Evolutionary conservation across 805 yeast genomes (phyloP).

Genomic region (Saturnispora sanitii): DNA sequence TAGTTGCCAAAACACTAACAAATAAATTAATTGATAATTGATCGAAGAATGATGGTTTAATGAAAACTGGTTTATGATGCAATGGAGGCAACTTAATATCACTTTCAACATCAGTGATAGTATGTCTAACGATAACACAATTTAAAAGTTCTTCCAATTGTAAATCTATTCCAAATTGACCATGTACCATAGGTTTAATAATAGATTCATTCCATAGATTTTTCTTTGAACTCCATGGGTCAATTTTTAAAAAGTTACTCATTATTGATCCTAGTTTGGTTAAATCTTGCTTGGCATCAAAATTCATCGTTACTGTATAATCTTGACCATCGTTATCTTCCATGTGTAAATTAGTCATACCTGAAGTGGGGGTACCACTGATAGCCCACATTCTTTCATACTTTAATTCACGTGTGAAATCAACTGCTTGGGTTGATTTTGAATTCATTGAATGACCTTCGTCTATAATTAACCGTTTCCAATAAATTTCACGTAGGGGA

Average conservation of each 20-base stretch:
- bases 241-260: slow-evolving; percentile 43
- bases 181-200: slow-evolving; percentile 37
- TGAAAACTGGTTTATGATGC: slow-evolving; percentile 46
- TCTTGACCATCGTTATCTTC: slow-evolving; percentile 26
- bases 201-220: slow-evolving; percentile 39
- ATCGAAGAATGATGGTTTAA: slow-evolving; percentile 57
- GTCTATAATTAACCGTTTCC: slow-evolving; percentile 68
- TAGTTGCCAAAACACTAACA: slow-evolving; percentile 57
- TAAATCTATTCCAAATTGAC: slow-evolving; percentile 31
- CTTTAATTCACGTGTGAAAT: slow-evolving; percentile 36
- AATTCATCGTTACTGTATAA: slow-evolving; percentile 40
- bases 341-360: slow-evolving; percentile 49
- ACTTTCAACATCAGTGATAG: slow-evolving; percentile 39
- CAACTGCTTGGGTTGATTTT: slow-evolving; percentile 39
- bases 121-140: slow-evolving; percentile 47
- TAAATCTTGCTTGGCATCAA: slow-evolving; percentile 45
- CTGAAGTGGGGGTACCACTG: slow-evolving; percentile 69
- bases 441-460: slow-evolving; percentile 63
- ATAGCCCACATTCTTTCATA: slow-evolving; percentile 67
- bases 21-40: slow-evolving; percentile 53
- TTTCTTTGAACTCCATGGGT: slow-evolving; percentile 43
- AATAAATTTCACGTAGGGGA: slow-evolving; percentile 36
- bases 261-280: slow-evolving; percentile 42
- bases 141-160: slow-evolving; percentile 35
- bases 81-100: slow-evolving; percentile 51